Base-by-base conservation (phyloP, 331 rosid genomes). In the Saraca asoca region DNA sequence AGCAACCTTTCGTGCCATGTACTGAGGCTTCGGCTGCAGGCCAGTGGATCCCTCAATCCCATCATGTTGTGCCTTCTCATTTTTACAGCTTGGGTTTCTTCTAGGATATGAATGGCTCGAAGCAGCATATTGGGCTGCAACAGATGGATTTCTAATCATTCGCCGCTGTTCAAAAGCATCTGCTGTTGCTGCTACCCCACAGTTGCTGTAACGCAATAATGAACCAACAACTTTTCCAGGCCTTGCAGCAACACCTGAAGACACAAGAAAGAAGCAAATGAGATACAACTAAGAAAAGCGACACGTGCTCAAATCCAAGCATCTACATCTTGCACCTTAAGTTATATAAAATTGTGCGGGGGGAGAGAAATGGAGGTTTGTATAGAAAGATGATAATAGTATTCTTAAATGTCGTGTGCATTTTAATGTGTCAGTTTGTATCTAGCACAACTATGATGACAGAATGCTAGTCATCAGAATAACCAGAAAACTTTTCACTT, bases 221-320 rank as follows among this genome's bases (percentile, higher is more conserved):
- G 95, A 74, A 43, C 96, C 77, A 5, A 81, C 85, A 56, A 85
- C 95, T 77, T 89, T 91, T 35, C 95, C 91, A 0, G 98, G 92
- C 75, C 91, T 81, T 31, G 96, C 95, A 60, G 85, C 93, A 79
- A 81, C 51, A 2, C 83, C 91, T 86, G 85, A 68, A 69, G 20
- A n/a, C 31, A 24, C 31, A 24, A 24, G 31, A 24, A 24, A 3
- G 31, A 24, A 24, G 31, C 31, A 52, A 29, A 14, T 20, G 49
- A 43, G 49, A 5, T 6, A 43, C 6, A 12, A 43, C 15, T 10
- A 0, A 43, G 14, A 12, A 12, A 42, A 58, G 59, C 51, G 35
- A 46, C 51, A 51, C 33, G 52, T 38, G 5, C 29, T 59, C 41
- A 20, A 54, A 38, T 46, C 7, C 66, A 68, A 19, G 50, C n/a